Evolutionary conservation across 441 rosid species (phyloP), one percentile per base, ranked within the genome.

Genomic region (Croton setiger): DNA sequence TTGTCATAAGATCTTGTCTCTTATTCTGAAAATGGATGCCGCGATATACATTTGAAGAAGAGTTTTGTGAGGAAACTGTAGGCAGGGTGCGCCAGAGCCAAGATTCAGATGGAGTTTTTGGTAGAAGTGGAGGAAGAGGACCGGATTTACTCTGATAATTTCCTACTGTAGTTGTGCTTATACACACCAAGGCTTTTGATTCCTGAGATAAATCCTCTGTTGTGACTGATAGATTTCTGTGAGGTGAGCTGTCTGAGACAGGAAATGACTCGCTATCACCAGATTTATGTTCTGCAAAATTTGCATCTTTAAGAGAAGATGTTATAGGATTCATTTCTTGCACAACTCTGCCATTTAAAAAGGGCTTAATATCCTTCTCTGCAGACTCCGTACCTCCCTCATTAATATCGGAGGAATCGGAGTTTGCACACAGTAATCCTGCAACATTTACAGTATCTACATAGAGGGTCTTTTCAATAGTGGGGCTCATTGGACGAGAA

Each of bases 1-100:
- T 60, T 39, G 73, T 47, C 79, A 80, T 73, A 45, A 73, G 52
- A 68, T 78, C 84, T 61, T 74, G 80, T 82, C 77, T 78, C 70
- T 79, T 86, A 14, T 73, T 74, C 59, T 49, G 73, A 62, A 79
- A 79, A 52, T 77, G 81, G 45, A 62, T 53, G 39, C 79, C 64
- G 31, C 63, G 72, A 21, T 76, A 44, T 36, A 77, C 74, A 55
- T 76, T 80, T 7, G 83, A 75, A 62, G 82, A 71, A 33, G 81
- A 69, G 56, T 67, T 84, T 48, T 74, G 81, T 3, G 88, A 70
- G 0, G 84, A 59, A 64, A 79, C 73, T 37, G 93, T 79, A 75
- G 97, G 97, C 73, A 88, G 77, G 41, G 93, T 81, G 62, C 92
- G 90, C 75, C 86, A 76, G 47, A 94, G 96, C 99, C 99, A 94